Evolutionary conservation across 1,284 basidiomycete genomes (phyloP), one percentile per base, ranked within the genome.

Genomic region (Filobasidium uniguttulatum): DNA sequence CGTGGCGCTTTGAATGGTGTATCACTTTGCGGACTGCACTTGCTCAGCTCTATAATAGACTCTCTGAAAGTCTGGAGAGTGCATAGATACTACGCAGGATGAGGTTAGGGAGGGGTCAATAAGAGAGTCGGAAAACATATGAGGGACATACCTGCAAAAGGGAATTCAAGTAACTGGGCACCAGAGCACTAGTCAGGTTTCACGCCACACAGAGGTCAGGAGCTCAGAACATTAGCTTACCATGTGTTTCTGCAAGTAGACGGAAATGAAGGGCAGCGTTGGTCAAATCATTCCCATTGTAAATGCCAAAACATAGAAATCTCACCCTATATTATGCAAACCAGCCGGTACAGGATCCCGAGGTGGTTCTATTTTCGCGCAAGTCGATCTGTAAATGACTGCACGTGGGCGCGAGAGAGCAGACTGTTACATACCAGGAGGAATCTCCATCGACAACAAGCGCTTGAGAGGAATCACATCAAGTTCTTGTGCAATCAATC

Each of bases 271-370:
- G n/a, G n/a, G n/a, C n/a, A n/a, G n/a, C n/a, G n/a, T n/a, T n/a
- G n/a, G n/a, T n/a, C n/a, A n/a, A n/a, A n/a, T n/a, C n/a, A n/a
- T n/a, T n/a, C n/a, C n/a, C n/a, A 26, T 23, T 5, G 43, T 35
- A 30, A 35, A 10, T 1, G 30, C 10, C n/a, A 19, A 9, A 34
- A 4, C 23, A 17, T 17, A 3, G n/a, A 26, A 20, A 17, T 53
- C 64, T 61, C 34, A 63, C 64, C 64, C 68, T 26, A 70, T 70
- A 50, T 70, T 70, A 29, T 65, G 58, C 46, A 70, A 46, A 12
- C 68, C 68, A 31, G 65, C 63, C 2, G 68, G 68, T n/a, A 68
- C 59, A 33, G 38, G 31, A 22, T 43, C 48, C 25, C 41, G 37
- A 15, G 48, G 38, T 15, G 43, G 43, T 7, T 28, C 33, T 20